A percentile compares a stretch with the other conserved stretches of the same genome.
phyloP scores from a whole-genome alignment of 2,329 filamentous ascomycete genomes.

The Colletotrichum incanum region DNA sequence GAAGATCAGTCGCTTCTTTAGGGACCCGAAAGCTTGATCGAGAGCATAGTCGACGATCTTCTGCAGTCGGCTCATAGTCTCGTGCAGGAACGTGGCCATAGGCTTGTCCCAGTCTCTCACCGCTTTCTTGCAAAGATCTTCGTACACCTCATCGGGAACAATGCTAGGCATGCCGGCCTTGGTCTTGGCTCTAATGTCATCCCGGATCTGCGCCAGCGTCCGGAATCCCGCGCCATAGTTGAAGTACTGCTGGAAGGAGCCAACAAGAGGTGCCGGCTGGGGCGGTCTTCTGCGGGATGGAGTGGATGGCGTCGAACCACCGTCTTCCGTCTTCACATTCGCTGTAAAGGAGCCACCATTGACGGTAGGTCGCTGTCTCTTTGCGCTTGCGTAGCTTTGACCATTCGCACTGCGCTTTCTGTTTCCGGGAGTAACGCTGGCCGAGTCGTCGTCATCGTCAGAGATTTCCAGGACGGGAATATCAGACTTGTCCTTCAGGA shows the following conservation, averaged over 20 bases:
- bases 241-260: conserved; percentile 57
- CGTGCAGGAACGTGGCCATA: conserved; percentile 63
- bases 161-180: conserved; percentile 72
- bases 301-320: conserved; percentile 26
- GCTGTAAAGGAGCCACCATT: conserved; percentile 41
- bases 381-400: conserved; percentile 38
- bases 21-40: conserved; percentile 60
- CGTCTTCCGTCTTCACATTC: conserved; percentile 57
- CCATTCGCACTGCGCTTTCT: conserved; percentile 47
- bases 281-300: conserved; percentile 36
- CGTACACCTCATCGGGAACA: conserved; percentile 73
- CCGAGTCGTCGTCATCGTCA: conserved; percentile 55
- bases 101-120: conserved; percentile 72
- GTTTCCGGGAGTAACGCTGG: conserved; percentile 42
- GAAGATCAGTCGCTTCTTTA: conserved; percentile 67
- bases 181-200: conserved; percentile 69
- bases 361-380: conserved; percentile 32
- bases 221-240: conserved; percentile 59
- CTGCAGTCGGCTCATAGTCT: conserved; percentile 65
- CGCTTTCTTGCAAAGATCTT: conserved; percentile 70
- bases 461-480: conserved; percentile 55
- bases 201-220: conserved; percentile 66
- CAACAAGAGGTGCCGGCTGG: conserved; percentile 36
- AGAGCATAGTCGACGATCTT: conserved; percentile 63
- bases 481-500: conserved; percentile 58